Evolutionary conservation across 1,284 basidiomycete genomes (phyloP), one percentile per base, ranked within the genome.

Genomic region (Pholiota adiposa): DNA sequence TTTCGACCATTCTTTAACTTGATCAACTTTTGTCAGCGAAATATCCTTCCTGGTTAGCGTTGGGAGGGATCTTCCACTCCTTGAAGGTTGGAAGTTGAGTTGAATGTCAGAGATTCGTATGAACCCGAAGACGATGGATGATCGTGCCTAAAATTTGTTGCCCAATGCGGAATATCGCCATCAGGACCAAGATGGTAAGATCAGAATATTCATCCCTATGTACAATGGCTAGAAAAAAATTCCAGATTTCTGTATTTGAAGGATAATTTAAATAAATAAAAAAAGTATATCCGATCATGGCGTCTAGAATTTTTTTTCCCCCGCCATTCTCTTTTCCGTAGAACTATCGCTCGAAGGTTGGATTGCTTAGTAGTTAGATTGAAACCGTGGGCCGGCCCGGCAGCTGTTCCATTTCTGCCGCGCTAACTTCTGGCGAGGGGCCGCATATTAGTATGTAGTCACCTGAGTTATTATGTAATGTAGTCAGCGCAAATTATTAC

Each of bases 1-100:
- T 65, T 67, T 77, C 77, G 27, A 70, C 72, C 78, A 79, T 80
- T 12, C 36, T 59, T 57, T 31, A 29, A 33, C 31, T 33, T 33
- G 29, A 38, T 38, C 16, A 14, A 25, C 11, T 4, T 40, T 6
- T 16, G 23, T 29, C 27, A 14, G 16, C 21, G n/a, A 7, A 27
- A 3, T 48, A 18, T 21, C 40, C 1, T 27, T 48, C 14, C 14
- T 48, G 6, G 5, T 2, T 31, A 9, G 19, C 11, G 14, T n/a
- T 29, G 25, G n/a, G 18, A n/a, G 29, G 29, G 31, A 34, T 34
- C 31, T 50, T 14, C 29, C 1, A 2, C 8, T 16, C 2, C 8
- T 3, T 31, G 3, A 12, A 19, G 6, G 18, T 14, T 21, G 31
- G 34, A 41, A 50, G 54, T 40, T 41, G 61, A n/a, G 53, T 59